phyloP scores from a whole-genome alignment of 108 stramenopile species.

The Fragilaria crotonensis region DNA sequence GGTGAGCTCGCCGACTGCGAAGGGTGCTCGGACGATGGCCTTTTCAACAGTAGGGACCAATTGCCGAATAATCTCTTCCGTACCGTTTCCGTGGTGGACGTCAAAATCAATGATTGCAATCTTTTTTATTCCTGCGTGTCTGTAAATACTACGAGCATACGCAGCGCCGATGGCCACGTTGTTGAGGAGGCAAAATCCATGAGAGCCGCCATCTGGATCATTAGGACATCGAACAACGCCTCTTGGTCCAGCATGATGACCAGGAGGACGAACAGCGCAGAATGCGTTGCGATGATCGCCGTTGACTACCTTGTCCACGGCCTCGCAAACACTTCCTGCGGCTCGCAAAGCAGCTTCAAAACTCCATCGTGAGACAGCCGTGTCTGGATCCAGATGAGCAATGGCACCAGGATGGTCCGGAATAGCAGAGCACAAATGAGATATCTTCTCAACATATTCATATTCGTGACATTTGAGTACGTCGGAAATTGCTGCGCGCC shows the following conservation, averaged over 20 bases:
- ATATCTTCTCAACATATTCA: slow-evolving; percentile 79
- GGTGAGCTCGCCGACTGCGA: slow-evolving; percentile 63
- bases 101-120: slow-evolving; percentile 89
- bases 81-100: slow-evolving; percentile 97
- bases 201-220: slow-evolving; percentile 80
- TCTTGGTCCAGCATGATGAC: slow-evolving; percentile 96
- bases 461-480: slow-evolving; percentile 82
- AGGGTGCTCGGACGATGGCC: slow-evolving; percentile 63
- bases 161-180: slow-evolving; percentile 98
- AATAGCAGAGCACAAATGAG: slow-evolving; percentile 59
- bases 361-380: slow-evolving; percentile 81
- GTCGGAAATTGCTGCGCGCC: slow-evolving; percentile 75
- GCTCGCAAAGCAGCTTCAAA: slow-evolving; percentile 86
- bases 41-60: slow-evolving; percentile 75
- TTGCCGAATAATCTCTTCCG: slow-evolving; percentile 88
- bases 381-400: slow-evolving; percentile 79
- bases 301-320: slow-evolving; percentile 77
- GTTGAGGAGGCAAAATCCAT: slow-evolving; percentile 98
- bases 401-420: slow-evolving; percentile 82
- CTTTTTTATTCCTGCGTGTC: slow-evolving; percentile 75
- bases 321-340: slow-evolving; percentile 85
- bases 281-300: slow-evolving; percentile 85
- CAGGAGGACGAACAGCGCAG: slow-evolving; percentile 96
- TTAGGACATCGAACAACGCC: slow-evolving; percentile 91
- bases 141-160: slow-evolving; percentile 89